Base-by-base conservation (phyloP, 805 yeast genomes). In the Huiozyma sinensis region DNA sequence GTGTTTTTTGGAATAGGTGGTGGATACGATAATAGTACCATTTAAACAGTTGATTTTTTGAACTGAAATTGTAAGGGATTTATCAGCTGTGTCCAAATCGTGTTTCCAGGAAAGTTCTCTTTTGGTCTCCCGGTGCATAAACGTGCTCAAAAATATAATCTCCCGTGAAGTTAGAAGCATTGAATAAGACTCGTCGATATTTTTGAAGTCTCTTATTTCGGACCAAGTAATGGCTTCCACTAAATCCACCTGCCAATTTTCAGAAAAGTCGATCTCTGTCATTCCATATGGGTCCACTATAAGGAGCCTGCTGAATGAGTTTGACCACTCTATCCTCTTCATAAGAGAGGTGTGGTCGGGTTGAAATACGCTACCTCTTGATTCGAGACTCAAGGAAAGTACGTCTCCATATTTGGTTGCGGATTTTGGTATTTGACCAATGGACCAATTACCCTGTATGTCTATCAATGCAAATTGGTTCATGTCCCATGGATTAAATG, bases 21-120 rank as follows among this genome's bases (percentile, higher is more conserved):
- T 50, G 4, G 46, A 43, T 29, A 53, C 40, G 34, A 53, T 42
- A 4, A 49, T 39, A 6, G 41, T 41, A 4, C 31, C 38, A 13
- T 38, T 40, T 9, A 40, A 44, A 29, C 40, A 37, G 3, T 51
- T 52, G 3, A 58, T 36, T 7, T 53, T 43, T 9, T 62, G 56
- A 1, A 70, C 55, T 2, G 57, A 49, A 43, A 82, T 44, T 42
- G 57, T 63, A 44, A 79, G 51, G 0, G 85, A 70, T 1, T 73
- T 71, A 51, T 85, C 95, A 0, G 57, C 49, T 6, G 72, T 68
- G 37, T 72, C 70, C 24, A 83, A 60, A 47, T 64, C 74, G 59
- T 87, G 95, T 47, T 79, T 81, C 89, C 94, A 83, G 0, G 89
- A 73, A 1, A 86, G 53, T 2, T 75, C 47, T 45, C 83, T 68